Conservation (phyloP, 129 eudicot species). For the carrot (Daucus carota) region DNA sequence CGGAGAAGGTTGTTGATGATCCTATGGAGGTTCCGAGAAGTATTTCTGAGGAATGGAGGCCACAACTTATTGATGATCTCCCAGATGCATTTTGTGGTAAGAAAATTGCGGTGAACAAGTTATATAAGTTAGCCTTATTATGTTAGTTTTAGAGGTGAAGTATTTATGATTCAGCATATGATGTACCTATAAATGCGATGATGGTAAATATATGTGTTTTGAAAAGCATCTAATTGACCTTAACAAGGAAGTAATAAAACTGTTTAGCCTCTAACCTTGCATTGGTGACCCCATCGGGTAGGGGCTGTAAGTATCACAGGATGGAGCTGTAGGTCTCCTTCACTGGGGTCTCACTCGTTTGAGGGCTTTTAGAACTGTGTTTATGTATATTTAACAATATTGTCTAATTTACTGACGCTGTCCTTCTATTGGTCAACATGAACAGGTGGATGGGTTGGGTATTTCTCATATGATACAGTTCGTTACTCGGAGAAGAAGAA, state of each 20-base stretch:
- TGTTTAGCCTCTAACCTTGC: no score
- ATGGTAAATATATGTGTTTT: no score
- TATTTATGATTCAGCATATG: background rate
- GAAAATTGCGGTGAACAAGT: conserved; percentile 3
- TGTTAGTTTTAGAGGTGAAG: background rate
- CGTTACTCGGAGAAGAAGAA: conserved; percentile 71
- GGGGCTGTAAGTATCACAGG: no score
- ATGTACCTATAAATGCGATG: background rate
- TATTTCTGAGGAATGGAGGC: conserved; percentile 62
- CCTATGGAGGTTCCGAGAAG: conserved; percentile 61
- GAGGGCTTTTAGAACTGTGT: background rate
- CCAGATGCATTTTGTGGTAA: conserved; percentile 90
- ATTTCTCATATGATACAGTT: conserved; percentile 88
- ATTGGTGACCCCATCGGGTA: no score
- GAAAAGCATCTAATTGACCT: background rate
- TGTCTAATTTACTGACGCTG: background rate
- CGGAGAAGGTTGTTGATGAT: conserved; percentile 60
- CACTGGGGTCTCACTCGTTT: background rate
- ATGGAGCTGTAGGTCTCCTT: background rate
- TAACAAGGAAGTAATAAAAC: conserved; percentile 5
- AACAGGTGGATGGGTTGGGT: conserved; percentile 99
- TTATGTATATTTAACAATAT: background rate
- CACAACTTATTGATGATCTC: conserved; percentile 64
- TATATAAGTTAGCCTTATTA: background rate
- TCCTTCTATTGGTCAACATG: conserved; percentile 8